Evolutionary conservation across 805 yeast species (phyloP), one percentile per base, ranked within the genome.

Genomic region (Sugiyamaella boreocaroliniensis): DNA sequence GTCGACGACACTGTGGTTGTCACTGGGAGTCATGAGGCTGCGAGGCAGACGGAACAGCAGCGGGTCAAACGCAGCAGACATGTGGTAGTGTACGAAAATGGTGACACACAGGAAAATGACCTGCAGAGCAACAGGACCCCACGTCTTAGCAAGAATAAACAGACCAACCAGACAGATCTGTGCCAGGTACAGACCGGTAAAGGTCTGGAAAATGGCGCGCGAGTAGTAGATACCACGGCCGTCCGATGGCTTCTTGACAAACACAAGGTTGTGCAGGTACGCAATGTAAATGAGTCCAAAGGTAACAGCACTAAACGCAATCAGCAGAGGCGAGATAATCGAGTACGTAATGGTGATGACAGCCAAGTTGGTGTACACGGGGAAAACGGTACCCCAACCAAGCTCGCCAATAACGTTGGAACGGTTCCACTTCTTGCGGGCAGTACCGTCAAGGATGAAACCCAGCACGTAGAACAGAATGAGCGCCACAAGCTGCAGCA

Each of bases 81-180:
- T 68, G 57, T 80, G 77, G 29, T 80, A 15, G 62, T 92, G 97
- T 54, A 79, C 75, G 64, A 87, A 83, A 3, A 78, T 77, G 0
- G 97, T 88, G 58, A 76, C 68, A 8, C 76, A 78, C 12, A 88
- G 62, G 43, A 85, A 74, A 49, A 90, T 74, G 1, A 81, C 82
- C 67, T 86, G 87, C 50, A 92, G 70, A 2, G 83, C 86, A 58
- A 89, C 76, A 40, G 97, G 95, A 45, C 97, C 98, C 97, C 97
- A 92, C 43, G 95, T 85, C 74, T 88, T 88, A 56, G 95, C 89
- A 52, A 92, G 95, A 15, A 81, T 86, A 66, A 89, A 90, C 52
- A 93, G 69, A 51, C 97, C 97, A 50, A 93, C 66, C 57, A 93
- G 62, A 73, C 96, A 88, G 19, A 89, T 70, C 69, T 92, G 90